Percentiles rank a stretch among this genome's conserved stretches.
Conservation (phyloP, 176 grass and related monocot species). For the Rhynchospora tenuis region DNA sequence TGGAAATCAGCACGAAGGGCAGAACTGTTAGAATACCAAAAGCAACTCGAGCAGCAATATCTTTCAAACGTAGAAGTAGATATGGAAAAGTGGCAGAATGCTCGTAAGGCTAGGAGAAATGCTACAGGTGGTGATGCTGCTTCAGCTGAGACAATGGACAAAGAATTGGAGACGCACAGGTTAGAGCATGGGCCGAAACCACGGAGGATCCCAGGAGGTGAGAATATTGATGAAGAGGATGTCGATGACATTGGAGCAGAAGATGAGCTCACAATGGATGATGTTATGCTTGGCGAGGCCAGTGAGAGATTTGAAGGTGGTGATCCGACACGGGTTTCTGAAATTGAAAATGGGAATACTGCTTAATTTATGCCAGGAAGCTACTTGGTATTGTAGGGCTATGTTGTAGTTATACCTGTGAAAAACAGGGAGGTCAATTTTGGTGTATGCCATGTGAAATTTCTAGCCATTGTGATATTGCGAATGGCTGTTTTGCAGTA, state of each 20-base stretch:
- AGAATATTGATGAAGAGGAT: conserved; percentile 72
- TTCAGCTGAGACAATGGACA: conserved; percentile 92
- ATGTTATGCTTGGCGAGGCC: conserved; percentile 49
- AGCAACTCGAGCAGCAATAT: conserved; percentile 78
- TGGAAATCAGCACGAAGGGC: conserved; percentile 67
- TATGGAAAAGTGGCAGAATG: conserved; percentile 78
- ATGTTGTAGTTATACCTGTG: background rate
- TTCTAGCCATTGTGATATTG: background rate
- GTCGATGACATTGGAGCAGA: conserved; percentile 67
- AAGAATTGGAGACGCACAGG: conserved; percentile 83
- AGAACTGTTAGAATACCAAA: conserved; percentile 73
- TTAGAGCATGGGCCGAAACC: conserved; percentile 86
- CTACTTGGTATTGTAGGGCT: background rate
- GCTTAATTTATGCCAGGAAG: background rate
- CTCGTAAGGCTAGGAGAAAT: conserved; percentile 38
- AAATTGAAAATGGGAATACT: conserved; percentile 31
- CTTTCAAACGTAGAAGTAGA: conserved; percentile 74
- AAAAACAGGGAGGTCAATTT: conserved; percentile 5
- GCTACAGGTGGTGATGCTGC: conserved; percentile 31
- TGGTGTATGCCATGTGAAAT: conserved; percentile 9
- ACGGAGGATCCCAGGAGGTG: conserved; percentile 45
- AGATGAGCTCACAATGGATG: conserved; percentile 76
- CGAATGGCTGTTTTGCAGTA: background rate
- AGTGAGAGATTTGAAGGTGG: conserved; percentile 46
- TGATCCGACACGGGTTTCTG: conserved; percentile 33